Evolutionary conservation across 2,329 filamentous ascomycete species (phyloP).

Genomic region (Ascochyta rabiei): DNA sequence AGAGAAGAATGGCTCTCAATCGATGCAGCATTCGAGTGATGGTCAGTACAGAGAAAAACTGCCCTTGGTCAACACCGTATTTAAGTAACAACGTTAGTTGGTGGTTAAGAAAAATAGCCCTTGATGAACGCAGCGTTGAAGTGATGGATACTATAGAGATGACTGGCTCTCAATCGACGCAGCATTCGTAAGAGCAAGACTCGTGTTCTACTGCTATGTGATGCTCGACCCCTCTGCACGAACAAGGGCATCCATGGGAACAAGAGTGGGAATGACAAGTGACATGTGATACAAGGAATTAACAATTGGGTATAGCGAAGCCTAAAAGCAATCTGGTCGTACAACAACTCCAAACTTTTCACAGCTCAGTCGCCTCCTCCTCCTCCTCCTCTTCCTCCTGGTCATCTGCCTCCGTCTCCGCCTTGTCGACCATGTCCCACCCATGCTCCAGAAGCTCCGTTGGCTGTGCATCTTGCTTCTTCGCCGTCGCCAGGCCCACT

Average conservation of each 20-base stretch:
- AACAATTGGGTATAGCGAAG: constrained; percentile 7
- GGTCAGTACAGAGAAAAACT: too few species aligned
- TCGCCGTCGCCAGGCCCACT: constrained; percentile 37
- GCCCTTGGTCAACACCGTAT: too few species aligned
- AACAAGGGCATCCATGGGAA: too few species aligned
- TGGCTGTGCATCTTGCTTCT: not conserved
- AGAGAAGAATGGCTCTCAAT: not conserved
- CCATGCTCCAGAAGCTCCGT: not conserved
- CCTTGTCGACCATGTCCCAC: not conserved
- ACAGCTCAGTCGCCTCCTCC: constrained; percentile 3
- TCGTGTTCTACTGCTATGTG: too few species aligned
- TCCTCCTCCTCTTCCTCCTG: not conserved
- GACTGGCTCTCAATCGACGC: too few species aligned
- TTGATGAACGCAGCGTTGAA: too few species aligned
- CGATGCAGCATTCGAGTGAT: not conserved
- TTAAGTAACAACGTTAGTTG: too few species aligned
- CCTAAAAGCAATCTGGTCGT: not conserved
- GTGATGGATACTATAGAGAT: too few species aligned
- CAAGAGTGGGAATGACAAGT: too few species aligned
- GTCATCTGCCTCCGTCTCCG: not conserved
- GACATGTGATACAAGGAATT: not conserved
- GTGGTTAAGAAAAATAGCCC: too few species aligned
- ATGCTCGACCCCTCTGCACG: not conserved
- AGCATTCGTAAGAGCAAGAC: not conserved
- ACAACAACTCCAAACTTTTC: not conserved